These are phyloP conservation scores for Taphrina communis DNA, from an alignment of 1,139 yeast species.

Conservation along the genomic window DNA sequence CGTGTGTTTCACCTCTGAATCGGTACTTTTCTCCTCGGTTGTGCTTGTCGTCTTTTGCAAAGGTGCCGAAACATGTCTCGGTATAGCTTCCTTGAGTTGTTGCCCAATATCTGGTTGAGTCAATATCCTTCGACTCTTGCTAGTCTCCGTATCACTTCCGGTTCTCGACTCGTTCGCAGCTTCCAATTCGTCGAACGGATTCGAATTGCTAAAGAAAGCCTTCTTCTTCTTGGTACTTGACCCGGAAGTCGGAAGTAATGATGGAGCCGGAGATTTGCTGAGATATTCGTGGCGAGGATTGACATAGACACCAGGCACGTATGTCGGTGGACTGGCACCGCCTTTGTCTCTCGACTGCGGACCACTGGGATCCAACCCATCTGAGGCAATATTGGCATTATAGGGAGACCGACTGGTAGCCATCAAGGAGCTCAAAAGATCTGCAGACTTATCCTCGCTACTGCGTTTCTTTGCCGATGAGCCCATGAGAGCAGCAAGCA, in stretches of 20 bases:
- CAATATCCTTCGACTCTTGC: neutral
- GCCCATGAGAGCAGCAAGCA: slow-evolving; percentile 28
- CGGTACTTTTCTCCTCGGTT: neutral
- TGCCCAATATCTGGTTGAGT: slow-evolving; percentile 1
- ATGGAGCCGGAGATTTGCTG: slow-evolving; percentile 1
- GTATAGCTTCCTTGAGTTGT: neutral
- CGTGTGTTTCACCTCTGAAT: neutral
- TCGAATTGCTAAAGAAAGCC: slow-evolving; percentile 6
- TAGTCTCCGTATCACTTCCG: neutral
- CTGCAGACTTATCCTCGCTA: slow-evolving; percentile 8
- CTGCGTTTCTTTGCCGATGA: neutral
- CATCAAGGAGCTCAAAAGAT: slow-evolving; percentile 14
- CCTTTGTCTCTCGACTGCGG: neutral
- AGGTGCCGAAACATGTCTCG: slow-evolving; percentile 2
- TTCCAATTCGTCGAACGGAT: slow-evolving; percentile 27
- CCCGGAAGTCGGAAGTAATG: neutral
- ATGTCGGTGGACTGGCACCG: neutral
- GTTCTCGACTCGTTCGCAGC: neutral
- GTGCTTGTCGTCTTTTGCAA: neutral
- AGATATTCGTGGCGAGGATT: slow-evolving; percentile 32
- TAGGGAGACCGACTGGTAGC: slow-evolving; percentile 12
- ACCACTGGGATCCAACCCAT: neutral
- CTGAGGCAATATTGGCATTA: neutral
- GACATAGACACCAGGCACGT: slow-evolving; percentile 5
- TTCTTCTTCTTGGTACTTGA: neutral